Conservation (phyloP, 177 flowering plant genomes). For the Vitis hybrid region DNA sequence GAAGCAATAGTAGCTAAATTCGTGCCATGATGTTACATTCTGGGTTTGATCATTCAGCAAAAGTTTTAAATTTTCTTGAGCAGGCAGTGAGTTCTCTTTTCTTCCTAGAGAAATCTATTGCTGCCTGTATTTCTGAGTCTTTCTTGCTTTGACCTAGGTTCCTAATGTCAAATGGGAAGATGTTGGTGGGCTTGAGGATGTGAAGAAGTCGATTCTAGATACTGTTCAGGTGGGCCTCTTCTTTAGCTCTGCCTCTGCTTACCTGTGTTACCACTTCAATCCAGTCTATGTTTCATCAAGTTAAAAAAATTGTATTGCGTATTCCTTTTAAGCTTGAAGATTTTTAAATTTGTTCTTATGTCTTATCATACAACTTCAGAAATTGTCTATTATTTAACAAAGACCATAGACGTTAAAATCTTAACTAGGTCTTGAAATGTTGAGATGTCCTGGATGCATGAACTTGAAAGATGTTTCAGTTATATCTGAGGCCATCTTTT, state of each 20-base stretch:
- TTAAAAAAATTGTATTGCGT: background rate
- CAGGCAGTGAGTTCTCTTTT: background rate
- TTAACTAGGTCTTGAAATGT: too few species aligned
- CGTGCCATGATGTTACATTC: background rate
- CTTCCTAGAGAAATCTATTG: background rate
- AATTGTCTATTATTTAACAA: too few species aligned
- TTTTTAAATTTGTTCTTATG: background rate
- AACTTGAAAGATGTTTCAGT: too few species aligned
- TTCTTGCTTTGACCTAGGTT: conserved; percentile 43
- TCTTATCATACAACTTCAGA: background rate
- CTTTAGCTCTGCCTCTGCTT: background rate
- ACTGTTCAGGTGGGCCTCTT: conserved; percentile 79
- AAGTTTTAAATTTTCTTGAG: background rate
- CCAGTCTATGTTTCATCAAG: background rate
- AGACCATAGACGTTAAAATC: too few species aligned
- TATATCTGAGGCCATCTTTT: too few species aligned
- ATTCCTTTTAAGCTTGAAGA: background rate
- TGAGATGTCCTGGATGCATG: too few species aligned
- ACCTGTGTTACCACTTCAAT: background rate
- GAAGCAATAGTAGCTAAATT: background rate
- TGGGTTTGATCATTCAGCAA: background rate
- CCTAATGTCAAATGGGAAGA: conserved; percentile 98
- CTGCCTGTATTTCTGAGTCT: background rate
- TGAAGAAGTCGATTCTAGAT: conserved; percentile 88
- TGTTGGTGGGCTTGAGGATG: conserved; percentile 98